Percentiles rank a stretch among this genome's conserved stretches.
phyloP scores from a whole-genome alignment of 2,329 filamentous ascomycete species.

The Eutypella sp. region DNA sequence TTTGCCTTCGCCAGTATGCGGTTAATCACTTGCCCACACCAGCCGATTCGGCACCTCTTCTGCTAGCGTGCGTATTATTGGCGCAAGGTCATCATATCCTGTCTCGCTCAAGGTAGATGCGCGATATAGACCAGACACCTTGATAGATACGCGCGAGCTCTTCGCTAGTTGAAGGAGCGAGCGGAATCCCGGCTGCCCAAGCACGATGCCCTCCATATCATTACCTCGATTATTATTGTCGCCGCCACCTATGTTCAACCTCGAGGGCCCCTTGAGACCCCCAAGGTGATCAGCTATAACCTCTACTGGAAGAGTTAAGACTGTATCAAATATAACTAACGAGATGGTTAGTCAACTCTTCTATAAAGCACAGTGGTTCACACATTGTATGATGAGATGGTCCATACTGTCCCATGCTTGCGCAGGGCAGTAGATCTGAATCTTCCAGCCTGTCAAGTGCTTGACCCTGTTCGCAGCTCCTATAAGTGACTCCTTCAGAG shows the following conservation, averaged over 20 bases:
- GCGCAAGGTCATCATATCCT: not conserved
- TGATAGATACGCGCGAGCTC: not conserved
- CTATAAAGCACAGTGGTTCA: too few relatives aligned
- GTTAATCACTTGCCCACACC: constrained; percentile 7
- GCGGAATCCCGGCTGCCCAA: not conserved
- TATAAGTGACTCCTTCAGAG: not conserved
- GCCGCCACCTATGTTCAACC: constrained; percentile 1
- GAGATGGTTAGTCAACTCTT: too few relatives aligned
- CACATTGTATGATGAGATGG: not conserved
- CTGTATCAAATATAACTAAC: not conserved
- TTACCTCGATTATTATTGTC: not conserved
- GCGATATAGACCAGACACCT: not conserved
- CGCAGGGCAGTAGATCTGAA: not conserved
- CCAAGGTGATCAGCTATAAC: not conserved
- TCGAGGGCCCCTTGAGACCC: not conserved
- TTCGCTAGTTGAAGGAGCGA: not conserved
- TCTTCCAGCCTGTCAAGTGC: not conserved
- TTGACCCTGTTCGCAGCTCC: not conserved
- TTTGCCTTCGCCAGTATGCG: constrained; percentile 5
- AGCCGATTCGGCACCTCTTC: constrained; percentile 1
- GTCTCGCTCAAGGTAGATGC: not conserved
- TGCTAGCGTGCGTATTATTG: not conserved
- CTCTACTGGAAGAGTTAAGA: not conserved
- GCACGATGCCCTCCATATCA: too few relatives aligned
- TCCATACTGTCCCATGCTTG: not conserved